Evolutionary conservation across 1,284 basidiomycete species (phyloP), one percentile per base, ranked within the genome.

Genomic region (Sanguinoderma infundibulare): DNA sequence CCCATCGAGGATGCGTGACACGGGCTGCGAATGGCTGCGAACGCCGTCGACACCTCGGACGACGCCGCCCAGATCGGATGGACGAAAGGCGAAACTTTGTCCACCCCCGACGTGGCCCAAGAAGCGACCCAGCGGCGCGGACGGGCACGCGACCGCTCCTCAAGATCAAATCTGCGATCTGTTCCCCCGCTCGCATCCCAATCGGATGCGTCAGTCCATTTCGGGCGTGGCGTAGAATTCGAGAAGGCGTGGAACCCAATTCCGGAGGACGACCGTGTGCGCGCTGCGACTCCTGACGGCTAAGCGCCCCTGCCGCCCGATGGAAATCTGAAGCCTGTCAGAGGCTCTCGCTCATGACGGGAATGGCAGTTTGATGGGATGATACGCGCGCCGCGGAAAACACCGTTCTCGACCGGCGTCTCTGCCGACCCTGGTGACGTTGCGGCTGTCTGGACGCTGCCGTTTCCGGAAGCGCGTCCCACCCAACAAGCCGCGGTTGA

Each of bases 81-180:
- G 34, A 55, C 20, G 44, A 24, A 36, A 4, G 10, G 5, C 49
- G 20, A 24, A 20, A 32, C 20, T 46, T 35, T 30, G 38, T 24
- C 14, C n/a, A 28, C 24, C 17, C 28, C 46, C 46, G 20, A 17
- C 30, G 46, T 47, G 35, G 34, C 55, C 53, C 32, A 20, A 49
- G 55, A 54, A 42, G 50, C 52, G 60, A 51, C 46, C 57, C 64
- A 54, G 55, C 28, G 34, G 50, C 34, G 55, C 61, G 57, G 61
- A 53, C 55, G 42, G 51, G 55, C 57, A 60, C 57, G 57, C 55
- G 53, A 53, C 30, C 53, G 57, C 52, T 55, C 59, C 60, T 42
- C 59, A 50, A 53, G 64, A 66, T 66, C 53, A 26, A 36, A 66
- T 66, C 61, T 66, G 59, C 61, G 64, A 66, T 63, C 57, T 57